Base-by-base conservation (phyloP, 2,329 filamentous ascomycete genomes). In the Ascochyta lentis region DNA sequence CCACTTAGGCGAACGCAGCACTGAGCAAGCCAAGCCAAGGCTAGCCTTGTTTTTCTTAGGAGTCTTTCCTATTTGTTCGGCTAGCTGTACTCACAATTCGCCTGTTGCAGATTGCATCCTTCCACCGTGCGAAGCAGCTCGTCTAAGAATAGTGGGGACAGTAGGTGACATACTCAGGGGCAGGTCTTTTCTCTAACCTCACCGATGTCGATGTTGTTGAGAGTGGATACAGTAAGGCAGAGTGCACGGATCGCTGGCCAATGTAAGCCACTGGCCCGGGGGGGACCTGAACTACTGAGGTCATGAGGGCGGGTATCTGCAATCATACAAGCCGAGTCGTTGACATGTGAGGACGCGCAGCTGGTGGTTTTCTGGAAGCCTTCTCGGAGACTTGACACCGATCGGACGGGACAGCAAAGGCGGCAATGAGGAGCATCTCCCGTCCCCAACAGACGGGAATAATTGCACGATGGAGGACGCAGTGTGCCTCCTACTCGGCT, bases 161-260 rank as follows among this genome's bases (percentile, higher is more conserved):
- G 33, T n/a, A 19, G 34, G 41, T 47, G 37, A 40, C 23, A n/a
- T 15, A 46, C 41, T 56, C 53, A 55, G 47, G 53, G 53, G 53
- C 52, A 27, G 24, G 29, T 26, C 31, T n/a, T 37, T 16, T 7
- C 42, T 34, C 35, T 19, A 31, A 19, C 9, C 46, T 37, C 37
- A 56, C 47, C 42, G 47, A 54, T 56, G 47, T 23, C 24, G 27
- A 42, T 35, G 47, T 39, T 55, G 53, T 56, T 56, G 53, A 47
- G 47, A 56, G 53, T 47, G 53, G 53, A 38, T 13, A 19, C 19
- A 19, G 19, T 5, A 9, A 23, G 41, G 53, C 53, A 46, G 47
- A 38, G 42, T 42, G 53, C 53, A 50, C 53, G 47, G 53, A 56
- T 47, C 15, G 41, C 39, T 19, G 9, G 41, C 39, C 29, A 15